Base-by-base conservation (phyloP, 192 early-diverging fungal genomes). In the Rhizoclosmatium sp. region DNA sequence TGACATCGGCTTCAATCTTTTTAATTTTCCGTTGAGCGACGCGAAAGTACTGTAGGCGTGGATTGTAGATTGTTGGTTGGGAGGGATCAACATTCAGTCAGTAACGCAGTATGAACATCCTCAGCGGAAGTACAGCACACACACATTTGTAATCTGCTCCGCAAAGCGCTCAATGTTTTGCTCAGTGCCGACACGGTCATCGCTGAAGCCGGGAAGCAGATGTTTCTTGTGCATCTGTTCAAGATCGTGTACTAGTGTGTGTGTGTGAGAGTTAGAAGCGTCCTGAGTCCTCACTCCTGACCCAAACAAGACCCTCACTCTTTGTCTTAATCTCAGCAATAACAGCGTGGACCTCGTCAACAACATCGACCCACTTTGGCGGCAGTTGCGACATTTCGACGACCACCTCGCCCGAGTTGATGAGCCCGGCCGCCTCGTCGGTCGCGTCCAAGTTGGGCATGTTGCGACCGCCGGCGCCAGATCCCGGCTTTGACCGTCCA, bases 371-470 rank as follows among this genome's bases (percentile, higher is more conserved):
- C 94, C 97, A 99, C 89, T 92, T 91, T 31, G 97, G 97, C 60
- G 96, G 96, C 66, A 99, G 85, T 75, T 92, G 91, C 56, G 93
- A 89, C 81, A 97, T 83, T 82, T 97, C 95, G 54, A 99, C 97
- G 45, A 96, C 92, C 40, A 92, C 92, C 69, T 94, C 93, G 16
- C 91, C 90, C 78, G 94, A 92, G 65, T 91, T 91, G 48, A 89
- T 91, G 23, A 86, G 83, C 31, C 85, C 82, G 2, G 80, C 82
- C 5, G 85, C 86, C 51, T 81, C 79, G 82, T 85, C 89, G 73
- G 84, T 92, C 78, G 56, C 87, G 85, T 61, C 48, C 81, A 48
- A 75, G 71, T 45, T 82, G 72, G 39, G 61, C 66, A 45, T 66
- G 76, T n/a, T 31, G 76, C 60, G 78, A 67, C 76, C 80, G 82